A percentile compares a stretch with the other conserved stretches of the same genome.
Conservation (phyloP, 257 asterid genomes). For the Henckelia pumila region DNA sequence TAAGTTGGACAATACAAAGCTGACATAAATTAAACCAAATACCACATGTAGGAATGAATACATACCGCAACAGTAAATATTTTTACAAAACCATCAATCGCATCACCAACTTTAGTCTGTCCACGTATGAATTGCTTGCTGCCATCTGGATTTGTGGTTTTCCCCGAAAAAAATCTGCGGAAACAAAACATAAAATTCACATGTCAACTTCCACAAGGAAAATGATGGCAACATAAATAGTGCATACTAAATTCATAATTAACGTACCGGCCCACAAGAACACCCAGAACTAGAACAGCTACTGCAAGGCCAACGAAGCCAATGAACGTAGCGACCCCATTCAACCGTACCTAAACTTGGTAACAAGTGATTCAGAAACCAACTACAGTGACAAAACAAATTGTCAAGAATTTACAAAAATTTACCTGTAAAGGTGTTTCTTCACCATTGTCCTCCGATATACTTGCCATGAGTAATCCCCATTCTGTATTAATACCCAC, state of each 20-base stretch:
- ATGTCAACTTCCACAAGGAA: constrained; percentile 13
- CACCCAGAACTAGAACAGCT: constrained; percentile 62
- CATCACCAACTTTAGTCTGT: constrained; percentile 57
- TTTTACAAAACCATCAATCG: constrained; percentile 68
- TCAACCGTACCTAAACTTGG: constrained; percentile 69
- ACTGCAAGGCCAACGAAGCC: constrained; percentile 85
- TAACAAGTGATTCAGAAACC: constrained; percentile 24
- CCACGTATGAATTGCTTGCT: constrained; percentile 60
- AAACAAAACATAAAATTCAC: constrained; percentile 21
- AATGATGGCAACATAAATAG: constrained; percentile 16
- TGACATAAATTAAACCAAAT: not conserved
- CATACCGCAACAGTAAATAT: constrained; percentile 96
- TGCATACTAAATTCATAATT: constrained; percentile 12
- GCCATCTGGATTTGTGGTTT: constrained; percentile 58
- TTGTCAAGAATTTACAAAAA: constrained; percentile 18
- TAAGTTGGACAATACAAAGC: constrained; percentile 25
- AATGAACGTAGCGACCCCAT: constrained; percentile 94
- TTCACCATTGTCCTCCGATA: constrained; percentile 97
- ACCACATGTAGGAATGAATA: constrained; percentile 21
- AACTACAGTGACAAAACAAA: constrained; percentile 5
- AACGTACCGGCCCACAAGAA: constrained; percentile 69
- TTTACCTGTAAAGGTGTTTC: constrained; percentile 96
- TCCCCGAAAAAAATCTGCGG: constrained; percentile 77
- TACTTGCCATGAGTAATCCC: constrained; percentile 98
- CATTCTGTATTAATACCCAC: constrained; percentile 97